These are phyloP conservation scores for Xerocomellus amylosporus DNA, from an alignment of 768 basidiomycete genomes.

Conservation along the genomic window DNA sequence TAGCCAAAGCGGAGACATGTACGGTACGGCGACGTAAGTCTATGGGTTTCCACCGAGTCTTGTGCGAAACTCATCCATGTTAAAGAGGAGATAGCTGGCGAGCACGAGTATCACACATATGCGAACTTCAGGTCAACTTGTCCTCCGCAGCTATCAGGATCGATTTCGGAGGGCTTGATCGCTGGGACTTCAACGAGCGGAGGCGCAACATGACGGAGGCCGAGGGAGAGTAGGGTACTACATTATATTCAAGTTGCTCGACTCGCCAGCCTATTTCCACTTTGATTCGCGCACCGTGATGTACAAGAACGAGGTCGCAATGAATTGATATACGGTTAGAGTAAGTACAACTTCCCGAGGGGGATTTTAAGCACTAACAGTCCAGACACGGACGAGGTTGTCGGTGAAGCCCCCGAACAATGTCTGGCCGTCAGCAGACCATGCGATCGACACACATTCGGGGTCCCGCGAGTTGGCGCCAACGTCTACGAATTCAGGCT, in stretches of 20 bases:
- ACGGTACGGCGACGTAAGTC: constrained; percentile 77
- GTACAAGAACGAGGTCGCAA: constrained; percentile 11
- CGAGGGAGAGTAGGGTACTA: constrained; percentile 13
- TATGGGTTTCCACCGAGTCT: neutral
- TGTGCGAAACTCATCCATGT: constrained; percentile 3
- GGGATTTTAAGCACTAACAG: constrained; percentile 54
- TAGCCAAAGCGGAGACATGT: constrained; percentile 56
- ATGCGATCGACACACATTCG: constrained; percentile 95
- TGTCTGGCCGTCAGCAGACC: constrained; percentile 98
- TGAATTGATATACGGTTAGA: constrained; percentile 24
- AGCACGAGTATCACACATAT: constrained; percentile 63
- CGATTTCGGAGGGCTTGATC: constrained; percentile 73
- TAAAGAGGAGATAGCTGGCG: constrained; percentile 81
- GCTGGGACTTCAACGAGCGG: constrained; percentile 67
- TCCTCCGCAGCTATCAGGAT: constrained; percentile 59
- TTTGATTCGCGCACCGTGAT: neutral
- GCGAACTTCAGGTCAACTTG: constrained; percentile 70
- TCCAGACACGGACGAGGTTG: constrained; percentile 91
- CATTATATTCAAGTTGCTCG: neutral
- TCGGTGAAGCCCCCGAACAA: constrained; percentile 97
- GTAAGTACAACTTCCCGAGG: constrained; percentile 21
- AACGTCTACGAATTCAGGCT: constrained; percentile 86
- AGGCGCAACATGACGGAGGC: constrained; percentile 63
- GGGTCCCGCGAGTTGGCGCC: constrained; percentile 71
- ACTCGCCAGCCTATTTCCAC: neutral